A percentile compares a stretch with the other conserved stretches of the same genome.
These are phyloP conservation scores for Penicillium coffeae DNA, from an alignment of 495 filamentous ascomycete species.

Conservation along the genomic window DNA sequence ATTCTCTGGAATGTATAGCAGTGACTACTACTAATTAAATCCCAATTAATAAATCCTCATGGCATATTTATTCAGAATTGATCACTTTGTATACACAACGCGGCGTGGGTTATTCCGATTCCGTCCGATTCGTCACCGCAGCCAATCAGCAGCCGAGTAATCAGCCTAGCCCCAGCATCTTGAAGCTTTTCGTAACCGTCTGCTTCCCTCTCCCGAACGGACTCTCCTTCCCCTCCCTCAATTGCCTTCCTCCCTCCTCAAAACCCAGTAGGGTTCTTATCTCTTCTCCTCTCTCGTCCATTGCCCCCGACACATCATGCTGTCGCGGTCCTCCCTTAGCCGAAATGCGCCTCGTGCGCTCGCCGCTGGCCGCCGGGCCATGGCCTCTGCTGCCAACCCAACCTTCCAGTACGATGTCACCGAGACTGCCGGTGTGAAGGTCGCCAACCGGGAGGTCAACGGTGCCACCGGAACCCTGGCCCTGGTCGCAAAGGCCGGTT, in stretches of 20 bases:
- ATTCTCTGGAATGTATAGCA: too few relatives aligned
- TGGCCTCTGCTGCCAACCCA: constrained; percentile 77
- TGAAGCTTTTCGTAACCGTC: constrained; percentile 49
- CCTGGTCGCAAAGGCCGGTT: constrained; percentile 87
- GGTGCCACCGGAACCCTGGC: constrained; percentile 88
- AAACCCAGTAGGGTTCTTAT: constrained; percentile 33
- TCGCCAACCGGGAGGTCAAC: constrained; percentile 80
- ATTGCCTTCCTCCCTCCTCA: constrained; percentile 35
- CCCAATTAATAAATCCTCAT: too few relatives aligned
- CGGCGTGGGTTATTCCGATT: constrained; percentile 44
- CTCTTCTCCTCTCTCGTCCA: constrained; percentile 25
- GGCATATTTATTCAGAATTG: too few relatives aligned
- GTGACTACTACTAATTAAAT: too few relatives aligned
- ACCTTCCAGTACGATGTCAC: constrained; percentile 84
- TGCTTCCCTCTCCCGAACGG: constrained; percentile 28
- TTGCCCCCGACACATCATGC: constrained; percentile 60
- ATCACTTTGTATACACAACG: too few relatives aligned
- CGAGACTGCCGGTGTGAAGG: constrained; percentile 81
- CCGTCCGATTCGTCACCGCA: constrained; percentile 39
- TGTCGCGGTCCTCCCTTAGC: constrained; percentile 76
- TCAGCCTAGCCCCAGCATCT: constrained; percentile 41
- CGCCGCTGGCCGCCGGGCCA: constrained; percentile 58
- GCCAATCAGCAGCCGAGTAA: constrained; percentile 43
- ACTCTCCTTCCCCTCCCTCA: constrained; percentile 30
- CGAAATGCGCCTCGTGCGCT: constrained; percentile 74